These are phyloP conservation scores for Selenicereus undatus DNA, from an alignment of 148 eudicot species.

Conservation along the genomic window DNA sequence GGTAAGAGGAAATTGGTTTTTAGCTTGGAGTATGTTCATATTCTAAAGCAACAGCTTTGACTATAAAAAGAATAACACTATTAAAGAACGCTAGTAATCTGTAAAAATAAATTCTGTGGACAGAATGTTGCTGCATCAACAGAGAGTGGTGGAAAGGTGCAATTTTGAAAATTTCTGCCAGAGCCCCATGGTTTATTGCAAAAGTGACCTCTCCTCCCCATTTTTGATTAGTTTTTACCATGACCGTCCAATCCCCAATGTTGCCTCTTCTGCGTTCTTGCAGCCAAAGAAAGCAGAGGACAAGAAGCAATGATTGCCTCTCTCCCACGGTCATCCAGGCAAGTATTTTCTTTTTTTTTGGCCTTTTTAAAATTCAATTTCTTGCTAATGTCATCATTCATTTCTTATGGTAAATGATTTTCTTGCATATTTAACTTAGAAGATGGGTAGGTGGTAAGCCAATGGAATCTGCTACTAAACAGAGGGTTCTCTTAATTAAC, in stretches of 20 bases:
- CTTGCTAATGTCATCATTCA: not conserved
- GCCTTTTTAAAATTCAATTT: not conserved
- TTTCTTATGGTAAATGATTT: not conserved
- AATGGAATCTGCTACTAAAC: not conserved
- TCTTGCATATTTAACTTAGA: not conserved
- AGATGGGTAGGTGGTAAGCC: not conserved
- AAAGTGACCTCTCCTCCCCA: not conserved
- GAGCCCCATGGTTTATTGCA: not conserved
- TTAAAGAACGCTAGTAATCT: too few species aligned
- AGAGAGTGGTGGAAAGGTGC: not conserved
- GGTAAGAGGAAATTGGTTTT: not conserved
- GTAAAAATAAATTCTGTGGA: not conserved
- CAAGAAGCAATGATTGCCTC: conserved; percentile 43
- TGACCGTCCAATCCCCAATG: not conserved
- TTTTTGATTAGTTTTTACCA: not conserved
- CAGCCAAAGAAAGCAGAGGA: conserved; percentile 78
- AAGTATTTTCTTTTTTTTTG: not conserved
- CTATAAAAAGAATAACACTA: not conserved
- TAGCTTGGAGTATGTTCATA: not conserved
- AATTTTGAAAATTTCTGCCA: not conserved
- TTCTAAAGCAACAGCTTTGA: not conserved
- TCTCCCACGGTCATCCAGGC: not conserved
- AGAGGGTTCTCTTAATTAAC: not conserved
- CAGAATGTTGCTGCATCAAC: not conserved
- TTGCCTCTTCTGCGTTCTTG: conserved; percentile 1